A percentile compares a stretch with the other conserved stretches of the same genome.
These are phyloP conservation scores for Pseudogymnoascus sp. DNA, from an alignment of 2,329 filamentous ascomycete species.

Conservation along the genomic window DNA sequence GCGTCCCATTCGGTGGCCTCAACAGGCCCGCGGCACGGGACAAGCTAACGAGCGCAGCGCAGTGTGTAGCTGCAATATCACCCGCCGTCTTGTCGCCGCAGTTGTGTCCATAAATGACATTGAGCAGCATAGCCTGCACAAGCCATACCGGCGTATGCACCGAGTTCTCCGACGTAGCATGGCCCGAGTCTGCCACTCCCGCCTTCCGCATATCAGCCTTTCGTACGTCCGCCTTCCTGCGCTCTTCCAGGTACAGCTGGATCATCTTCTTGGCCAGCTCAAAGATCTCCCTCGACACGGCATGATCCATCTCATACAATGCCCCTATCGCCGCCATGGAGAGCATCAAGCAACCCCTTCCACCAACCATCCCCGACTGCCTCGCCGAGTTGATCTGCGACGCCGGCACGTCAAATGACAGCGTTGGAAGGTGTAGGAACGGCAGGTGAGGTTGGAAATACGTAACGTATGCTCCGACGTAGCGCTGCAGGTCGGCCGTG, in stretches of 20 bases:
- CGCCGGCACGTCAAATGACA: conserved; percentile 78
- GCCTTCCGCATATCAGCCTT: conserved; percentile 51
- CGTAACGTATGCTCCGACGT: conserved; percentile 79
- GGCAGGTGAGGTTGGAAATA: conserved; percentile 92
- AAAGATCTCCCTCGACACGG: conserved; percentile 75
- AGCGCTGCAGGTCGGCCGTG: conserved; percentile 80
- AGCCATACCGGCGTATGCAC: conserved; percentile 84
- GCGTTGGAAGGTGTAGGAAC: conserved; percentile 85
- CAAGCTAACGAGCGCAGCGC: conserved; percentile 81
- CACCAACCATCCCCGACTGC: conserved; percentile 56
- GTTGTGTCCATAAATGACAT: conserved; percentile 91
- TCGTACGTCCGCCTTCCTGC: conserved; percentile 74
- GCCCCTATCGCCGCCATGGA: conserved; percentile 81
- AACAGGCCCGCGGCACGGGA: conserved; percentile 80
- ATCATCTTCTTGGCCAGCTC: conserved; percentile 95
- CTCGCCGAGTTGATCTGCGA: conserved; percentile 55
- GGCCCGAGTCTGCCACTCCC: conserved; percentile 39
- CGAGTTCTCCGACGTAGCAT: conserved; percentile 48
- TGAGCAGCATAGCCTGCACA: conserved; percentile 92
- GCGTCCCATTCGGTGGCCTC: conserved; percentile 31
- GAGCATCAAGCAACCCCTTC: conserved; percentile 77
- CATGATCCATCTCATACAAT: conserved; percentile 78
- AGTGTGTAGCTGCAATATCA: conserved; percentile 88
- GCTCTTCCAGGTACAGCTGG: conserved; percentile 82
- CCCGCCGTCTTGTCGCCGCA: conserved; percentile 85